Evolutionary conservation across 768 basidiomycete species (phyloP).

Genomic region (Podaxis sp.): DNA sequence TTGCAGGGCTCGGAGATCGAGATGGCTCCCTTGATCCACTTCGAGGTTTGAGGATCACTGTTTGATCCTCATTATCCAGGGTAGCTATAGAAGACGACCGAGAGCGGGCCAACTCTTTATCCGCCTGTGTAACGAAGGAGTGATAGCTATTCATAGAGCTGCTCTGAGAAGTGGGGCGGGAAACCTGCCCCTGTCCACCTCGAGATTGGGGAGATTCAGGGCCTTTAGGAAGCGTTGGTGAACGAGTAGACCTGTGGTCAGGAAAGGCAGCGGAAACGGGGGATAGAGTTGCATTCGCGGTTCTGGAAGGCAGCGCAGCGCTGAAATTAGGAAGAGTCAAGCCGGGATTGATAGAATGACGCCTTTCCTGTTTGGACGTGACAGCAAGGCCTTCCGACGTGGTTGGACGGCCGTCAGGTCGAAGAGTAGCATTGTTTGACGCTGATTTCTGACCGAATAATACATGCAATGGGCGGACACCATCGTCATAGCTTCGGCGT

Average conservation of each 20-base stretch:
- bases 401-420: constrained; percentile 17
- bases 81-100: constrained; percentile 35
- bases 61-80: constrained; percentile 38
- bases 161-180: constrained; percentile 30
- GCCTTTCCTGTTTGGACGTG: constrained; percentile 40
- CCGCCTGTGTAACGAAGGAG: constrained; percentile 22
- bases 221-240: constrained; percentile 23
- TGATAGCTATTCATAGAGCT: constrained; percentile 26
- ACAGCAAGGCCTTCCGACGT: constrained; percentile 30
- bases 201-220: constrained; percentile 1
- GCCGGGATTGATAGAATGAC: constrained; percentile 50
- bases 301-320: constrained; percentile 18
- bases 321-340: constrained; percentile 34
- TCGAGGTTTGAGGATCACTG: constrained; percentile 35
- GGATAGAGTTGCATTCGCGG: constrained; percentile 27
- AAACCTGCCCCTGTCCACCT: constrained; percentile 6
- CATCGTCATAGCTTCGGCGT: constrained; percentile 43
- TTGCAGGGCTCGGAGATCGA: constrained; percentile 18
- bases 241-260: constrained; percentile 21
- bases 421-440: constrained; percentile 12
- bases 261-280: constrained; percentile 30
- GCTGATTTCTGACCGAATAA: constrained; percentile 29
- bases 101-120: constrained; percentile 25
- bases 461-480: constrained; percentile 41
- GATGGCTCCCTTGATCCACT: constrained; percentile 15